A percentile compares a stretch with the other conserved stretches of the same genome.
Conservation (phyloP, 2,329 filamentous ascomycete species). For the Penicillium palitans region DNA sequence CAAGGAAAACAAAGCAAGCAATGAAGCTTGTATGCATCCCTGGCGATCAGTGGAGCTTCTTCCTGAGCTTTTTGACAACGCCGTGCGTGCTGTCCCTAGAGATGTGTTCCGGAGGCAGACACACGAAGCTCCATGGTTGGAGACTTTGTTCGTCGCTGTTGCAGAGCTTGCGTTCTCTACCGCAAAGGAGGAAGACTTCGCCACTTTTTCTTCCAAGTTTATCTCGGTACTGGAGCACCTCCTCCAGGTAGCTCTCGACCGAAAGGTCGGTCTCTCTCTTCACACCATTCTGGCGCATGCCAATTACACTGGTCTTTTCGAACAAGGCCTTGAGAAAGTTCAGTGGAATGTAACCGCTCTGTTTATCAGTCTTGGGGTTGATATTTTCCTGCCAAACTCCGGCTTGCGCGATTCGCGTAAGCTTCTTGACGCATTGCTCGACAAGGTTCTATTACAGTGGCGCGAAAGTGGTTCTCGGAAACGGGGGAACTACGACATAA, state of each 20-base stretch:
- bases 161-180: constrained; percentile 42
- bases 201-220: constrained; percentile 32
- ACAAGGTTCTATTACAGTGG: constrained; percentile 39
- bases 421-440: constrained; percentile 39
- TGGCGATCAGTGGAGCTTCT: constrained; percentile 38
- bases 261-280: constrained; percentile 43
- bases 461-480: constrained; percentile 20
- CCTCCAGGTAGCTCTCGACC: constrained; percentile 40
- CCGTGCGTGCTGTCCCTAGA: constrained; percentile 47
- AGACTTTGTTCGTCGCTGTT: constrained; percentile 49
- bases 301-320: constrained; percentile 42
- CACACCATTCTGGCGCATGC: constrained; percentile 44
- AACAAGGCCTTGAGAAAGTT: constrained; percentile 33
- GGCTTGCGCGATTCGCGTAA: constrained; percentile 39
- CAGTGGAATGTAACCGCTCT: constrained; percentile 46
- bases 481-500: constrained; percentile 30
- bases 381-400: constrained; percentile 48
- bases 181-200: constrained; percentile 30
- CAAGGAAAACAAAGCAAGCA: constrained; percentile 11
- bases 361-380: constrained; percentile 43
- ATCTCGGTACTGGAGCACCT: constrained; percentile 39
- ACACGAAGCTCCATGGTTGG: constrained; percentile 52
- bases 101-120: constrained; percentile 46
- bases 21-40: constrained; percentile 15
- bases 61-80: constrained; percentile 49